These are phyloP conservation scores for Phyllosticta paracitricarpa DNA, from an alignment of 2,329 filamentous ascomycete genomes.

Conservation along the genomic window DNA sequence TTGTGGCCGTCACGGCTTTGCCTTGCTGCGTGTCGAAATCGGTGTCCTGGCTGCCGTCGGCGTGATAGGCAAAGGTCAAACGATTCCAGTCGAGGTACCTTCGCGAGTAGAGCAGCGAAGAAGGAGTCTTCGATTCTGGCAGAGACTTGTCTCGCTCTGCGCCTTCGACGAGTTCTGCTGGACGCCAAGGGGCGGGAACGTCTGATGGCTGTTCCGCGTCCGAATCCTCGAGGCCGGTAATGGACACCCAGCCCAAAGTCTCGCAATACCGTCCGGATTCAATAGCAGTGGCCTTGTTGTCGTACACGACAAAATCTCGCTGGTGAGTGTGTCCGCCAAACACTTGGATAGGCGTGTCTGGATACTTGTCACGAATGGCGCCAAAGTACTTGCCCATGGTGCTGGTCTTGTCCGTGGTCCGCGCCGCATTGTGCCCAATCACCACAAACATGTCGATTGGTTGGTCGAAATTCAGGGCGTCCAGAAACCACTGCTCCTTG, in stretches of 20 bases:
- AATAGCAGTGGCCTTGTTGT: constrained; percentile 50
- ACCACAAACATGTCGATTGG: constrained; percentile 56
- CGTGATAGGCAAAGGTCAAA: constrained; percentile 54
- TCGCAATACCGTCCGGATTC: constrained; percentile 58
- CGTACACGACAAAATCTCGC: constrained; percentile 55
- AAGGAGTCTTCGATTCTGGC: constrained; percentile 21
- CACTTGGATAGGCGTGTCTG: constrained; percentile 51
- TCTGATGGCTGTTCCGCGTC: constrained; percentile 29
- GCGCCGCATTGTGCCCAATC: constrained; percentile 53
- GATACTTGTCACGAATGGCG: constrained; percentile 48
- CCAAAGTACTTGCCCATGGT: constrained; percentile 43
- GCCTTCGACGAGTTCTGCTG: constrained; percentile 16
- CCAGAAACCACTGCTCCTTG: constrained; percentile 49
- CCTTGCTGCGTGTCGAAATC: constrained; percentile 43
- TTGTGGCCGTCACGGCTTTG: constrained; percentile 36
- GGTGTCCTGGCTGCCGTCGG: constrained; percentile 36
- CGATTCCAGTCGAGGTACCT: constrained; percentile 62
- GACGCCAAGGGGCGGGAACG: constrained; percentile 34
- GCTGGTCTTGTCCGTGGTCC: constrained; percentile 35
- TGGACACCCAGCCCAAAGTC: constrained; percentile 57
- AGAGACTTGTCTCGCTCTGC: constrained; percentile 24
- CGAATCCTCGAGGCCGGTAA: constrained; percentile 46
- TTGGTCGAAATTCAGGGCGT: constrained; percentile 44
- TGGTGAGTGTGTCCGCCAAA: constrained; percentile 58
- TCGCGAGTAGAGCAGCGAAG: constrained; percentile 39